Evolutionary conservation across 2,329 filamentous ascomycete genomes (phyloP), one percentile per base, ranked within the genome.

Genomic region (Diaporthe vexans): DNA sequence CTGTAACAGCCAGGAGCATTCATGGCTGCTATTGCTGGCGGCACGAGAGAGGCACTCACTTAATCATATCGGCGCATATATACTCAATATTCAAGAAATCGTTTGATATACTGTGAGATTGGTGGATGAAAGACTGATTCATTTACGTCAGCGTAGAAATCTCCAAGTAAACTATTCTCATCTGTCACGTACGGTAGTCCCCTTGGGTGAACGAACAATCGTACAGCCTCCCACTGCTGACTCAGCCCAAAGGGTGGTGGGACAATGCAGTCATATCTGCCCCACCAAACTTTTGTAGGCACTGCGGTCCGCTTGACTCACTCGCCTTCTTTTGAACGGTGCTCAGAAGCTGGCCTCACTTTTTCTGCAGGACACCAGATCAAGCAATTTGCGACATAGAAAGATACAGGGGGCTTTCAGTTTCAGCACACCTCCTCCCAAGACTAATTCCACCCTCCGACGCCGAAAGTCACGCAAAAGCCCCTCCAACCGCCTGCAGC

Each of bases 251-350:
- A 37, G 6, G 11, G 29, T 7, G 48, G 61, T 43, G 8, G 26
- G 15, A 51, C 61, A 33, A 52, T 52, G 46, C 46, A 26, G 46
- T 67, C 56, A 61, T 52, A 37, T 4, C 46, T 63, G 57, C 69
- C 69, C 69, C 69, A 54, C 69, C 57, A 72, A 63, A 61, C 57
- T 72, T 63, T 72, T 63, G 43, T 10, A 43, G 29, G 11, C 26
- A 4, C 57, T 26, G 24, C 33, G 57, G 57, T 43, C 7, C 7
- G 51, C 24, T 72, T 72, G 69, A 72, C 33, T 72, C 69, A 72
- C 57, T 21, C n/a, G 8, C n/a, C 8, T 29, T 67, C 37, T 37
- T 52, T 40, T 5, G 63, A 54, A 35, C 57, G 17, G 52, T n/a
- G n/a, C 46, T 61, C 19, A 40, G n/a, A 43, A 61, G 40, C 54